Base-by-base conservation (phyloP, 768 basidiomycete species). In the Lactarius tabidus region DNA sequence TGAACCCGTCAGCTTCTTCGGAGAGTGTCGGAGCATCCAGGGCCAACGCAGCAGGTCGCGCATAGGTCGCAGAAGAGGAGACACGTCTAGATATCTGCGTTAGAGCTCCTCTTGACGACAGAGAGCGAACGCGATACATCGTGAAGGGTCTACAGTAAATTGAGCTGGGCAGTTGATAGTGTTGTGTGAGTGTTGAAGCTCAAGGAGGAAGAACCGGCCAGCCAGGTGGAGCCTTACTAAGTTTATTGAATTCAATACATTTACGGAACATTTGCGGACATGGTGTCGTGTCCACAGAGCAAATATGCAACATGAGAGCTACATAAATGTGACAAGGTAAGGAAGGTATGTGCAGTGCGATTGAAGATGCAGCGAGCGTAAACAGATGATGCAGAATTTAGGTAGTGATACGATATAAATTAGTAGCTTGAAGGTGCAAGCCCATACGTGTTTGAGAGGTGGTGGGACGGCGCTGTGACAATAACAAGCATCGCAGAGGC, bases 1-100 rank as follows among this genome's bases (percentile, higher is more conserved):
- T 77, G 72, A 91, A 89, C 62, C 81, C 78, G 23, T 79, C 76
- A 2, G 78, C 71, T 75, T 93, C 91, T 45, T 82, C 82, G 31
- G 82, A 78, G 1, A 76, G 69, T 12, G 83, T 80, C 3, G 85
- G 90, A 1, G 85, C 82, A 60, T 82, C 79, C 26, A 89, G 75
- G 7, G 85, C 84, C 23, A 91, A 43, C 18, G 67, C 39, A 48
- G 61, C 62, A 38, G 65, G 68, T 31, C 43, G 63, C 29, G 66
- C 62, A 28, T 65, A 65, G 26, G 61, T 35, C 15, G 56, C 38
- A 38, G 60, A 65, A 20, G 67, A 61, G 2, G 29, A 59, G 10
- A 67, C 26, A 17, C 51, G 39, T 43, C 64, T 64, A 43, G 65
- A 66, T 31, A 56, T 10, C 51, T 59, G 69, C 45, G 35, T 33